These are phyloP conservation scores for Neltuma alba DNA, from an alignment of 306 rosid genomes.

Conservation along the genomic window DNA sequence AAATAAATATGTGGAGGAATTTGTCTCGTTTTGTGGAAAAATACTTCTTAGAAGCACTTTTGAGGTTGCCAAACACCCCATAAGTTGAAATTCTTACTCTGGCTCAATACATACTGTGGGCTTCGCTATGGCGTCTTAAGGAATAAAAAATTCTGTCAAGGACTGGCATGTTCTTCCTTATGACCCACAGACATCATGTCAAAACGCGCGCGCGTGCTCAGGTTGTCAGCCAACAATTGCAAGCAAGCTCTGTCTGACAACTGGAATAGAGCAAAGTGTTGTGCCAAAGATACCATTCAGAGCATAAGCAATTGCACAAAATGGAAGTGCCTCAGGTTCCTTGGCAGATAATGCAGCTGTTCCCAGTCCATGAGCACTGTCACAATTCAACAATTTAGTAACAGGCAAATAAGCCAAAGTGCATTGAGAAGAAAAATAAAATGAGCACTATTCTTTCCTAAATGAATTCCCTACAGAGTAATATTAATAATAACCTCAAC, in stretches of 20 bases:
- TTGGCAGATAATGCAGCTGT: constrained; percentile 96
- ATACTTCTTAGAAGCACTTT: no score
- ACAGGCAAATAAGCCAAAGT: neutral
- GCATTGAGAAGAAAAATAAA: constrained; percentile 3
- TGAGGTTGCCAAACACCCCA: no score
- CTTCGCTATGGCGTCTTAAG: constrained; percentile 12
- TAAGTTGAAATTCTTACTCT: neutral
- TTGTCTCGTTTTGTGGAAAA: no score
- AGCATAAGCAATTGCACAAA: constrained; percentile 94
- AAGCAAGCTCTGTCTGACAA: constrained; percentile 74
- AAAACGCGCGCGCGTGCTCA: neutral
- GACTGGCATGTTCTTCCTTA: neutral
- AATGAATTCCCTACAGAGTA: neutral
- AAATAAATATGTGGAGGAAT: no score
- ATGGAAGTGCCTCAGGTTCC: constrained; percentile 98
- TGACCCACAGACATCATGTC: neutral
- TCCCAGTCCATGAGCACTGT: constrained; percentile 93
- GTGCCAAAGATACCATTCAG: constrained; percentile 94
- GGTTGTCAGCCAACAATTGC: constrained; percentile 67
- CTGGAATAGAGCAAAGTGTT: constrained; percentile 80
- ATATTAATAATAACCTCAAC: neutral
- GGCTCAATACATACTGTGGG: neutral
- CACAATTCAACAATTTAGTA: constrained; percentile 33
- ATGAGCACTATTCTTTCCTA: neutral
- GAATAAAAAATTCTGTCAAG: neutral